Base-by-base conservation (phyloP, 2,329 filamentous ascomycete genomes). In the Fusarium circinatum region DNA sequence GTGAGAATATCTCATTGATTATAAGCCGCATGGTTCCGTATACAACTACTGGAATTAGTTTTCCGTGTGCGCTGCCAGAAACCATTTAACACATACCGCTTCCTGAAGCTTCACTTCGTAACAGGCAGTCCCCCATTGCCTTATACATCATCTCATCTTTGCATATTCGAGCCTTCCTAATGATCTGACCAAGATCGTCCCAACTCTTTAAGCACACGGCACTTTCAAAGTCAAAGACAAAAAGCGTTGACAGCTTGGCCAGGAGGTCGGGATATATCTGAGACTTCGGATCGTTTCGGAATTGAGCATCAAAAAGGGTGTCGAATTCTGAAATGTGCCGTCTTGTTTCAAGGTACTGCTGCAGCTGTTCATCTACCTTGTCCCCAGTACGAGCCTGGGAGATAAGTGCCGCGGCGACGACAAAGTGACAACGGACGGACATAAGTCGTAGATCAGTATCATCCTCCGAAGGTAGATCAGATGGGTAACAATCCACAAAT, bases 141-240 rank as follows among this genome's bases (percentile, higher is more conserved):
- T 92, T 90, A 64, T 89, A 89, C 24, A 88, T 84, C 8, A 79
- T 74, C 39, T 85, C 81, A 57, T 85, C 84, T 24, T 82, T 80
- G 63, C 86, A 89, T 2, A 76, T 59, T 11, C 81, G 82, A 3
- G 87, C 86, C 59, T 85, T 86, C 61, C 86, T 78, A 28, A 96
- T 87, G 13, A 94, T 88, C 22, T 84, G 80, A 10, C 86, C 83
- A 3, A 97, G 83, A 42, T 89, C 86, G 48, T 93, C 88, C 92
- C 92, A 96, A 26, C 88, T 85, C 67, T 90, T 88, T 9, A 96
- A 84, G 38, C 85, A 86, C 44, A 93, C 83, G 0, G 92, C 90
- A 6, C 90, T 92, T 83, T 98, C 95, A 69, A 97, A 93, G 73
- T 96, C 93, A 73, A 95, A 93, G 2, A 92, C 89, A 13, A 94